phyloP scores from a whole-genome alignment of 1,284 basidiomycete species.

The Pholiota adiposa region DNA sequence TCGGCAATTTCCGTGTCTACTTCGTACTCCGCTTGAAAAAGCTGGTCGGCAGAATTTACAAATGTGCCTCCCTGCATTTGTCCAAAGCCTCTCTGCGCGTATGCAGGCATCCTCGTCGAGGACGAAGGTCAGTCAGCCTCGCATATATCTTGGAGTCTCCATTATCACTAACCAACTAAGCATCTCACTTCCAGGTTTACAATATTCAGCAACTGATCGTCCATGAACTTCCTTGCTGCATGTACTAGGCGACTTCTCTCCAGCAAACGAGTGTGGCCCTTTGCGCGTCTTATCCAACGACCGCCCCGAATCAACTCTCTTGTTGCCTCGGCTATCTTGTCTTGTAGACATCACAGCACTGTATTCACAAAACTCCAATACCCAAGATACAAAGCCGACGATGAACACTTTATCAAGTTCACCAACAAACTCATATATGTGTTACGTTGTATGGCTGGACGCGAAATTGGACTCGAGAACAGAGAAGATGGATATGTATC shows the following conservation, averaged over 20 bases:
- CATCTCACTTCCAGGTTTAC: neutral
- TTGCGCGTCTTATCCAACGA: neutral
- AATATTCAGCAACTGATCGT: conserved; percentile 3
- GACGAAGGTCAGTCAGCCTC: neutral
- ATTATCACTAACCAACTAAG: too few species aligned
- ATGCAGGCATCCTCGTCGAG: conserved; percentile 2
- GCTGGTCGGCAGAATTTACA: neutral
- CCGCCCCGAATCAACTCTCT: neutral
- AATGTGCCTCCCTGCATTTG: neutral
- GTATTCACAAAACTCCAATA: conserved; percentile 1
- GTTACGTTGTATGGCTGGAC: conserved; percentile 1
- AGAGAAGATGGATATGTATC: conserved; percentile 18
- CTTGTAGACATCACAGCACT: conserved; percentile 9
- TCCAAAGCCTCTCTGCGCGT: neutral
- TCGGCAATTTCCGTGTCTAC: neutral
- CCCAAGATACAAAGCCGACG: neutral
- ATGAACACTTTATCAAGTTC: neutral
- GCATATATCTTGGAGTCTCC: too few species aligned
- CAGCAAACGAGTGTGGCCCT: neutral
- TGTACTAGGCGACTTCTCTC: conserved; percentile 11
- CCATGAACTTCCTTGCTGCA: conserved; percentile 10
- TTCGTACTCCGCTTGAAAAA: conserved; percentile 6
- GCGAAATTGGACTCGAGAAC: conserved; percentile 10
- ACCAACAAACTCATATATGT: conserved; percentile 9
- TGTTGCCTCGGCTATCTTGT: neutral